These are phyloP conservation scores for Hanseniaspora vineae DNA, from an alignment of 805 yeast species.

Conservation along the genomic window DNA sequence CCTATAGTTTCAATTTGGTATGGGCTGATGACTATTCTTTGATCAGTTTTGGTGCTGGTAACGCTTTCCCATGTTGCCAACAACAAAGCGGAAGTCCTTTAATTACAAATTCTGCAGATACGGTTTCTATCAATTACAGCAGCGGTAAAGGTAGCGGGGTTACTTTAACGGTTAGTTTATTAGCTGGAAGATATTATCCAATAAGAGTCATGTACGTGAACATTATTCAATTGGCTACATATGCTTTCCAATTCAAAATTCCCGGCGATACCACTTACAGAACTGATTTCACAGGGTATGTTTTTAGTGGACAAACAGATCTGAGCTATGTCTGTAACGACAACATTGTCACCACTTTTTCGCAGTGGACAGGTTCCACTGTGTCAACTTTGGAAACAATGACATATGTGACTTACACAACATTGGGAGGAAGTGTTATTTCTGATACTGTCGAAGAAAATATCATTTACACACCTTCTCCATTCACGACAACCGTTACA, in stretches of 20 bases:
- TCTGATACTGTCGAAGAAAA: not conserved
- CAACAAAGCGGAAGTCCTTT: not conserved
- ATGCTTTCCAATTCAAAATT: conserved; percentile 7
- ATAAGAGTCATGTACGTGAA: conserved; percentile 15
- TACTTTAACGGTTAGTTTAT: conserved; percentile 8
- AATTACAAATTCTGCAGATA: not conserved
- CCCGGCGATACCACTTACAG: conserved; percentile 10
- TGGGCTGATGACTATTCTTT: conserved; percentile 22
- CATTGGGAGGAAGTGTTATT: not conserved
- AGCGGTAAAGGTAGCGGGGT: not conserved
- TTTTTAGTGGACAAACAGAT: conserved; percentile 7
- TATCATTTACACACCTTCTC: not conserved
- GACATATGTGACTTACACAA: not conserved
- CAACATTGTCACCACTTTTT: conserved; percentile 1
- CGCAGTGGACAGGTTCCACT: not conserved
- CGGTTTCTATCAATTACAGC: not conserved
- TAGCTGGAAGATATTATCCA: conserved; percentile 19
- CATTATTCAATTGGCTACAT: conserved; percentile 7
- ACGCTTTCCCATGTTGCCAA: conserved; percentile 26
- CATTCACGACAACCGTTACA: not conserved
- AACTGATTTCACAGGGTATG: conserved; percentile 7
- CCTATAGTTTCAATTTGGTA: conserved; percentile 14
- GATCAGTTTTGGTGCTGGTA: conserved; percentile 21
- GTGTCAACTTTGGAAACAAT: not conserved
- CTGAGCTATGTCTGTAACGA: not conserved